Conservation (phyloP, 164 flowering plant genomes). For the Aristolochia californica region DNA sequence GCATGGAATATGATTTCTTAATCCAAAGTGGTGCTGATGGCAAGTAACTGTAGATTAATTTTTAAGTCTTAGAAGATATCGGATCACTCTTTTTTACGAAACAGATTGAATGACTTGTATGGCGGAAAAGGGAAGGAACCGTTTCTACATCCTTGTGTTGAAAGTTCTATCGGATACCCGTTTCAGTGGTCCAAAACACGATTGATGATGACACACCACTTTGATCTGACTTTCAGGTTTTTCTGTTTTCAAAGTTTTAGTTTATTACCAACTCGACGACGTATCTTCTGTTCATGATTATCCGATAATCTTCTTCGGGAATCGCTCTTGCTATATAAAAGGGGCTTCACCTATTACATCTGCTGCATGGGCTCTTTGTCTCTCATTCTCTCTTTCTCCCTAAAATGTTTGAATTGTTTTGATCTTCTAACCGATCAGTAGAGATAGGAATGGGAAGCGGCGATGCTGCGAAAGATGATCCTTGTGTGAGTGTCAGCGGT, state of each 20-base stretch:
- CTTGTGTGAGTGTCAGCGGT: conserved; percentile 11
- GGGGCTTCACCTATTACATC: conserved; percentile 12
- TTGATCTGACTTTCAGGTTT: conserved; percentile 15
- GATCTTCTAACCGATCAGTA: too few species aligned
- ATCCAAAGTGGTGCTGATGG: conserved; percentile 29
- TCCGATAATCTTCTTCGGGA: conserved; percentile 12
- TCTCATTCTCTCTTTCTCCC: too few species aligned
- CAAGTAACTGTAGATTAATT: conserved; percentile 9
- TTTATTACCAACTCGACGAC: too few species aligned
- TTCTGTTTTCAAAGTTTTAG: too few species aligned
- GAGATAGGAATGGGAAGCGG: conserved; percentile 1
- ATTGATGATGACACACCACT: too few species aligned
- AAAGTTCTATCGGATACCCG: too few species aligned
- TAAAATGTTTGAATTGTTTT: too few species aligned
- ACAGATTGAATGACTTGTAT: conserved; percentile 45
- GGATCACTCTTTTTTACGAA: conserved; percentile 16
- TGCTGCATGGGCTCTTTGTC: conserved; percentile 6
- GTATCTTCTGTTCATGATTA: too few species aligned
- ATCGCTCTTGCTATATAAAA: conserved; percentile 39
- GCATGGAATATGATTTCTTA: conserved; percentile 32
- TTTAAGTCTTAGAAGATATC: conserved; percentile 17
- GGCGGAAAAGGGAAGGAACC: conserved; percentile 19
- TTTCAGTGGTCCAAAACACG: too few species aligned
- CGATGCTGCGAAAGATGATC: conserved; percentile 3
- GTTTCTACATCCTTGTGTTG: too few species aligned